Base-by-base conservation (phyloP, 2,329 filamentous ascomycete species). In the Verticillium zaregamsianum region DNA sequence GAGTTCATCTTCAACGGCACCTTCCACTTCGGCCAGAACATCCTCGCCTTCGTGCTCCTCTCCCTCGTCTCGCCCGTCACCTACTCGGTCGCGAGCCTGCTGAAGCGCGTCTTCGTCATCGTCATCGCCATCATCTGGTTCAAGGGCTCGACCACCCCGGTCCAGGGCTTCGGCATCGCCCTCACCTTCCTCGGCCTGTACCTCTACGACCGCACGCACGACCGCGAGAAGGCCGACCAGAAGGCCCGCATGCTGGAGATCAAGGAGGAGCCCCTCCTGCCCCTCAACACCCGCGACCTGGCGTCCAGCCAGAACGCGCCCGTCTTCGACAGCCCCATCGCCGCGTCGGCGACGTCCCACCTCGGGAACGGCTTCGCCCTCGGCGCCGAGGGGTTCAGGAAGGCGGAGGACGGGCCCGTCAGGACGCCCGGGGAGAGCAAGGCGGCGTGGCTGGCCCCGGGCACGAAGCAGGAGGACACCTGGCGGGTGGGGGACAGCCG, bases 71-170 rank as follows among this genome's bases (percentile, higher is more conserved):
- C 93, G 0, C 95, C 95, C 0, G 95, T 99, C 40, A 98, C 95
- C 0, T 99, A 99, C 79, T 97, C 92, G 0, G 94, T 99, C 40
- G 95, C 95, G 39, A 96, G 91, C 61, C 81, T 99, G 64, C 95
- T 99, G 76, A 99, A 99, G 79, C 90, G 95, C 57, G 95, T 99
- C 14, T 97, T 97, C 71, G 94, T 99, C 70, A 97, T 99, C 69
- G 86, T 95, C 63, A 90, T 97, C 68, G 93, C 95, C 7, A 94
- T 99, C 65, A 79, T 98, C 67, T 99, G 95, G 95, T 99, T 98
- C 77, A 90, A 92, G 66, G 97, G 89, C 74, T 86, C 90, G 1
- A 97, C 95, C 35, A 97, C 92, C 5, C 83, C 82, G 17, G 75
- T 96, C 17, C 95, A 99, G 75, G 92, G 87, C 1, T 81, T 90